Evolutionary conservation across 2,329 filamentous ascomycete genomes (phyloP).

Genomic region (Colletotrichum tropicicola): DNA sequence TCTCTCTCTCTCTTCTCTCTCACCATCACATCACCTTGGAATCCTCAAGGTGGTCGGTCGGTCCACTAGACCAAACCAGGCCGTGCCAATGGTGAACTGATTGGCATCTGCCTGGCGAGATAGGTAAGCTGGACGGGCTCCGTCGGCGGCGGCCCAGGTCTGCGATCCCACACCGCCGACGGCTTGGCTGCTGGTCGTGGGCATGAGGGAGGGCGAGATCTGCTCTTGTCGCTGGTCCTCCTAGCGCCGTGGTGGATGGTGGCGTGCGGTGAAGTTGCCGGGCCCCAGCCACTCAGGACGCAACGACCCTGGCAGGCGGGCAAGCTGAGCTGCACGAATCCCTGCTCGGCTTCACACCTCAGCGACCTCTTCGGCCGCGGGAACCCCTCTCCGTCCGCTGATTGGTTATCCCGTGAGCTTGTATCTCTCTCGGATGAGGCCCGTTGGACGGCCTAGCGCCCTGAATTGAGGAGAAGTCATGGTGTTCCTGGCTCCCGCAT

Average conservation of each 20-base stretch:
- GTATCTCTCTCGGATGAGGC: constrained; percentile 1
- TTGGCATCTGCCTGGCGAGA: background rate
- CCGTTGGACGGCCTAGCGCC: constrained; percentile 26
- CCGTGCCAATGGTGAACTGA: background rate
- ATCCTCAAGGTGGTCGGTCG: background rate
- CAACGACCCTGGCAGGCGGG: background rate
- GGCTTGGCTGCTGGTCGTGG: background rate
- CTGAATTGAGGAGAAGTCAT: background rate
- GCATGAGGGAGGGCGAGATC: background rate
- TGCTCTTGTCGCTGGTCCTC: background rate
- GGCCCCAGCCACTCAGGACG: constrained; percentile 31
- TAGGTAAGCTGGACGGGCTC: no score
- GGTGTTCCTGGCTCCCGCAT: background rate
- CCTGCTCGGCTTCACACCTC: constrained; percentile 33
- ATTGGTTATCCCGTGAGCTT: constrained; percentile 2
- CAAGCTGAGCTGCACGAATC: constrained; percentile 33
- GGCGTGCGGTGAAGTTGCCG: constrained; percentile 4
- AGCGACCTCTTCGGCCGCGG: constrained; percentile 3
- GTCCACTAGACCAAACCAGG: background rate
- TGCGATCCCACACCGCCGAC: background rate
- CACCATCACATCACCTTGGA: background rate
- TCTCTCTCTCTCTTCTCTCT: background rate
- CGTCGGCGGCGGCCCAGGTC: background rate
- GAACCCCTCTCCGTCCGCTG: background rate
- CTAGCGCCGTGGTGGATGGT: constrained; percentile 13